These are phyloP conservation scores for Chenopodium quinoa DNA, from an alignment of 148 eudicot genomes.

Conservation along the genomic window DNA sequence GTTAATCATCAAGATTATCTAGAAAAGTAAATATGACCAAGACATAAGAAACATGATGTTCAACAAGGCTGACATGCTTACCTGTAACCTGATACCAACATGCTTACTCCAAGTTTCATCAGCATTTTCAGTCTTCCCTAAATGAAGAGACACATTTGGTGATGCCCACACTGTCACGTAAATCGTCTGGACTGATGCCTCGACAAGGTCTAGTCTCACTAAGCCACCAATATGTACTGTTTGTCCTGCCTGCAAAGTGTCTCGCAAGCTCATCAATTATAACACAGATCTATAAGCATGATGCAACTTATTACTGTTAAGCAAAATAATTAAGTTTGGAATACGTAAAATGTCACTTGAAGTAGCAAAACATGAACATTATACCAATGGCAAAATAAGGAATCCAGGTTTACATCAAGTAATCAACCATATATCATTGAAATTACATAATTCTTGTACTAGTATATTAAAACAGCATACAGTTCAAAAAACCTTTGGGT, in stretches of 20 bases:
- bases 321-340: background rate
- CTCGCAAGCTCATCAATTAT: conserved; percentile 12
- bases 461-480: background rate
- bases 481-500: background rate
- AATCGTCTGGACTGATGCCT: conserved; percentile 79
- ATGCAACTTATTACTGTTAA: background rate
- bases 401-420: background rate
- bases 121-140: conserved; percentile 93
- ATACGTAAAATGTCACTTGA: background rate
- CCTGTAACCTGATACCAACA: conserved; percentile 88
- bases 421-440: background rate
- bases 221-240: conserved; percentile 80
- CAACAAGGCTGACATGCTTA: conserved; percentile 21
- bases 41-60: background rate
- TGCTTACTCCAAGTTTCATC: conserved; percentile 82
- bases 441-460: background rate
- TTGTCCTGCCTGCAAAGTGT: conserved; percentile 67
- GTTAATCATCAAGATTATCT: background rate
- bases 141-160: conserved; percentile 72
- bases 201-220: conserved; percentile 70
- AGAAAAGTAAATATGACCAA: background rate
- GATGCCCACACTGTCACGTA: conserved; percentile 86
- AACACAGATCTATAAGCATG: background rate
- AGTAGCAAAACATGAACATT: background rate
- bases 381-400: background rate